Percentiles rank a stretch among this genome's conserved stretches.
Conservation (phyloP, 306 rosid genomes). For the Adenanthera pavonina region DNA sequence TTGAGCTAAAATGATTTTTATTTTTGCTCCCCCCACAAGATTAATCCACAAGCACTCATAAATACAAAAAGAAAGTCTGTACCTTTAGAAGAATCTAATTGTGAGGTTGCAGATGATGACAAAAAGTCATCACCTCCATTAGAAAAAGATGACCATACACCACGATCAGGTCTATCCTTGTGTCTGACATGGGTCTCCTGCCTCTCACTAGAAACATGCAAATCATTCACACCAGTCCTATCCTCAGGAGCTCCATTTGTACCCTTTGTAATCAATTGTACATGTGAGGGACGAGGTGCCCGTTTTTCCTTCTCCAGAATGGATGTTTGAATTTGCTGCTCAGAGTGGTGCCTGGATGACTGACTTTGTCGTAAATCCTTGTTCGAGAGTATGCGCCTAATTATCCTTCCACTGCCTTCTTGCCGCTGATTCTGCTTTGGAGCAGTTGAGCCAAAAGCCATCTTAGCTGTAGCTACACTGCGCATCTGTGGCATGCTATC, state of each 20-base stretch:
- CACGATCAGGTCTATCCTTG: slow-evolving; percentile 66
- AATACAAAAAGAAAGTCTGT: slow-evolving; percentile 21
- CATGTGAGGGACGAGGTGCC: slow-evolving; percentile 52
- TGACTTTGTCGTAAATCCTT: slow-evolving; percentile 64
- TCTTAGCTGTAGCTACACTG: slow-evolving; percentile 50
- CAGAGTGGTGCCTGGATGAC: slow-evolving; percentile 51
- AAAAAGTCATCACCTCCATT: slow-evolving; percentile 59
- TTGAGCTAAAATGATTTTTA: neutral
- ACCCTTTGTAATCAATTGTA: slow-evolving; percentile 62
- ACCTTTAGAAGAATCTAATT: slow-evolving; percentile 60
- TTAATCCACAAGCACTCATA: slow-evolving; percentile 1
- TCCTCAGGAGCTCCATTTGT: slow-evolving; percentile 57
- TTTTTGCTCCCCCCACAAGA: neutral
- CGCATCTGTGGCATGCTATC: slow-evolving; percentile 47
- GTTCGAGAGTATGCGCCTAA: slow-evolving; percentile 65
- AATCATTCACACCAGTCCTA: slow-evolving; percentile 51
- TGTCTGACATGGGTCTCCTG: slow-evolving; percentile 56
- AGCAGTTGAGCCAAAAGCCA: slow-evolving; percentile 38
- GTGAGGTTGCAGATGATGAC: slow-evolving; percentile 47
- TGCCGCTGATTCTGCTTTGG: slow-evolving; percentile 59
- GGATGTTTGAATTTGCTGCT: slow-evolving; percentile 53
- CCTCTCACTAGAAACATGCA: slow-evolving; percentile 58
- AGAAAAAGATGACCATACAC: slow-evolving; percentile 58
- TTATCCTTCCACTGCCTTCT: slow-evolving; percentile 61
- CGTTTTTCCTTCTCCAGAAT: slow-evolving; percentile 60